phyloP scores from a whole-genome alignment of 306 rosid species.

The Begonia masoniana region DNA sequence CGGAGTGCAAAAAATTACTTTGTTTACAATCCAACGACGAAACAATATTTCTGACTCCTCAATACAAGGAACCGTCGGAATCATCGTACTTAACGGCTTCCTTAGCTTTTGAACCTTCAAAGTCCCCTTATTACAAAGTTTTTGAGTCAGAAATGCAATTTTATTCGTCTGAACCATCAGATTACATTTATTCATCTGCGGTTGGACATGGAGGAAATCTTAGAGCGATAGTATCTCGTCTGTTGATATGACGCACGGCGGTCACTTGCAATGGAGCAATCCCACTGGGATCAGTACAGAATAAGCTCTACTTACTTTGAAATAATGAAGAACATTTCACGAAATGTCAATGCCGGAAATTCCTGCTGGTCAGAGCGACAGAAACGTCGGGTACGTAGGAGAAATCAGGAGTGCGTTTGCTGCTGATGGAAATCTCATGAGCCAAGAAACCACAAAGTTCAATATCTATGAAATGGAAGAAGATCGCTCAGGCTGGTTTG shows the following conservation, averaged over 20 bases:
- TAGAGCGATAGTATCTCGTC: background rate
- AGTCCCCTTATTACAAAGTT: slow-evolving; percentile 14
- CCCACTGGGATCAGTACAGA: slow-evolving; percentile 14
- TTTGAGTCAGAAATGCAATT: slow-evolving; percentile 8
- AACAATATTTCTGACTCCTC: slow-evolving; percentile 12
- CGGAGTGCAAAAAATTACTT: slow-evolving; percentile 2
- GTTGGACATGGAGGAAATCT: slow-evolving; percentile 13
- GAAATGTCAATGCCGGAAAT: slow-evolving; percentile 10
- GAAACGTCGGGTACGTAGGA: slow-evolving; percentile 8
- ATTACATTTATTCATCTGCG: slow-evolving; percentile 20
- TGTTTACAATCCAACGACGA: slow-evolving; percentile 19
- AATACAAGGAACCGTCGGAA: background rate
- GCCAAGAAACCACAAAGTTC: background rate
- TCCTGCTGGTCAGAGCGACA: background rate
- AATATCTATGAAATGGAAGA: slow-evolving; percentile 7
- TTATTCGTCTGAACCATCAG: slow-evolving; percentile 3
- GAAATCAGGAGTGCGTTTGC: slow-evolving; percentile 2
- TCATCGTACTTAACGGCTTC: background rate
- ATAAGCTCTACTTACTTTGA: slow-evolving; percentile 8
- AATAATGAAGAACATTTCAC: slow-evolving; percentile 6
- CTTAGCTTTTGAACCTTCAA: slow-evolving; percentile 19
- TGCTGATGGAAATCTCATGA: background rate
- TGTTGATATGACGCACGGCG: slow-evolving; percentile 13
- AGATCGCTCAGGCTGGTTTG: slow-evolving; percentile 12
- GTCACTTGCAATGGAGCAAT: slow-evolving; percentile 23